phyloP scores from a whole-genome alignment of 2,329 filamentous ascomycete genomes.

The Aureobasidium sp. region DNA sequence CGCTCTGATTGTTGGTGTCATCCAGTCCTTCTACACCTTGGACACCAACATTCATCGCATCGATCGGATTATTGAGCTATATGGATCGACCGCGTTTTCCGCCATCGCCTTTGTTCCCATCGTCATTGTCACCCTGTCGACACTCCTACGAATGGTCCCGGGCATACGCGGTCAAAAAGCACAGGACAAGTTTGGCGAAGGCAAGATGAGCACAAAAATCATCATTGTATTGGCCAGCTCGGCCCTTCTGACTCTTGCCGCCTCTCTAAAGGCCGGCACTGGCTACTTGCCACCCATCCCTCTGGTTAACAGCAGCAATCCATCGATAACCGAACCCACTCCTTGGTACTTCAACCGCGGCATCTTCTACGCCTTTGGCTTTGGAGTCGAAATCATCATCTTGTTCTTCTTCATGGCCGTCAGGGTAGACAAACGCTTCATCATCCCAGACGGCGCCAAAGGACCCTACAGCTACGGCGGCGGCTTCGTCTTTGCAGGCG shows the following conservation, averaged over 20 bases:
- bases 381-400: conserved; percentile 63
- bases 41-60: conserved; percentile 41
- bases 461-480: conserved; percentile 34
- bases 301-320: conserved; percentile 25
- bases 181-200: conserved; percentile 59
- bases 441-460: conserved; percentile 63
- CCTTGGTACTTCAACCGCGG: conserved; percentile 66
- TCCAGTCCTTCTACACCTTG: conserved; percentile 63
- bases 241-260: conserved; percentile 58
- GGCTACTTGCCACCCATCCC: conserved; percentile 43
- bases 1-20: conserved; percentile 58
- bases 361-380: conserved; percentile 76
- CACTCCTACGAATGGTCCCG: conserved; percentile 35
- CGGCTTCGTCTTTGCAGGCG: conserved; percentile 20
- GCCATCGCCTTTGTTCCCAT: conserved; percentile 62
- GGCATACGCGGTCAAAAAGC: conserved; percentile 18
- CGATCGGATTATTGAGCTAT: conserved; percentile 58
- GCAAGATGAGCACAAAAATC: conserved; percentile 61
- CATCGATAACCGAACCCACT: conserved; percentile 39
- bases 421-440: conserved; percentile 69
- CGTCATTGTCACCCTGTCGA: conserved; percentile 44
- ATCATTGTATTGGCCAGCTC: conserved; percentile 54
- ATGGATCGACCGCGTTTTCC: conserved; percentile 55
- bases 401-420: conserved; percentile 59
- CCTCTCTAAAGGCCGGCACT: conserved; percentile 59